These are phyloP conservation scores for Bauhinia variegata DNA, from an alignment of 306 rosid genomes.

Conservation along the genomic window DNA sequence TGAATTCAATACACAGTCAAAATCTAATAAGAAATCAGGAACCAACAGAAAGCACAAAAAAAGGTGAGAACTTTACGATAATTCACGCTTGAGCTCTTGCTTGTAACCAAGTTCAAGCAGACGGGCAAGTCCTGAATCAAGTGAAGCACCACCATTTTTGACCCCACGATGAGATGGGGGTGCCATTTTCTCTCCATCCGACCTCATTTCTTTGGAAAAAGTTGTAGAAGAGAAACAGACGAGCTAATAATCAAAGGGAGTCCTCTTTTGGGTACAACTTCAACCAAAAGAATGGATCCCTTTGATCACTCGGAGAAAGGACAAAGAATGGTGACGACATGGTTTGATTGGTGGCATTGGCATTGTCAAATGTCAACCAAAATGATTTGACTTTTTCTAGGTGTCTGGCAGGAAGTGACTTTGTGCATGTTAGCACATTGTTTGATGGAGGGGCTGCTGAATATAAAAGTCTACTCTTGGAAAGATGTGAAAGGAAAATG, in stretches of 20 bases:
- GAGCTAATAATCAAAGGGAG: background rate
- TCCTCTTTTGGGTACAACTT: slow-evolving; percentile 1
- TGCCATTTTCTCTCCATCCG: slow-evolving; percentile 33
- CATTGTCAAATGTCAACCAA: background rate
- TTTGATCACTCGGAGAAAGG: background rate
- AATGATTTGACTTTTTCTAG: background rate
- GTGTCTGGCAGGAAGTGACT: no score
- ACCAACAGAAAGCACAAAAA: background rate
- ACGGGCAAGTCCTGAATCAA: background rate
- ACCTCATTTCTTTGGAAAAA: slow-evolving; percentile 15
- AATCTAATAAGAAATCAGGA: slow-evolving; percentile 5
- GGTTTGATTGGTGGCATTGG: background rate
- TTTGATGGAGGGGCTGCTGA: no score
- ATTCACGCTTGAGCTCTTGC: slow-evolving; percentile 13
- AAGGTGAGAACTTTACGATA: background rate
- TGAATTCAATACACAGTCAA: slow-evolving; percentile 5
- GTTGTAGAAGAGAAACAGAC: background rate
- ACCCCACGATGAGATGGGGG: slow-evolving; percentile 32
- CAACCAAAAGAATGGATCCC: slow-evolving; percentile 12
- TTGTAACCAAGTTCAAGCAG: slow-evolving; percentile 10
- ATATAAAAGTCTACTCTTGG: no score
- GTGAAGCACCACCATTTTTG: background rate
- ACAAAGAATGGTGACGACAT: background rate
- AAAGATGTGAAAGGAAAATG: no score
- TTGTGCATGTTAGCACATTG: no score